Conservation (phyloP, 208 protist species). For the Zelonia costaricensis region DNA sequence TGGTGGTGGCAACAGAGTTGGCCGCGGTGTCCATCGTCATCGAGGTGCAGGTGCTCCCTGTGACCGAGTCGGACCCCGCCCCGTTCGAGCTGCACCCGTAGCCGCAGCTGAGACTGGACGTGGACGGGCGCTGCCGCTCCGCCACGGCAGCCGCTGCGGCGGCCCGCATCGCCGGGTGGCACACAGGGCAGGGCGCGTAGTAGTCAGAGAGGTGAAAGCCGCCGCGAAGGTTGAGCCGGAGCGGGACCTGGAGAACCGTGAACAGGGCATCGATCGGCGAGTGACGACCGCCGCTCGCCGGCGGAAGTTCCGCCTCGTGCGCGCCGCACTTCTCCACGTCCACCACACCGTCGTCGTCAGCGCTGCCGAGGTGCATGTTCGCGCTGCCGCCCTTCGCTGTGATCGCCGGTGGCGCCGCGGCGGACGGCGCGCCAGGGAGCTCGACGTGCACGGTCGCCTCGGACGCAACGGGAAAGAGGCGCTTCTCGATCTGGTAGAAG, state of each 20-base stretch:
- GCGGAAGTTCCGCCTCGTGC: not conserved
- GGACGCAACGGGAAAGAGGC: slow-evolving; percentile 10
- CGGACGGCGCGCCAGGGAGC: too few relatives aligned
- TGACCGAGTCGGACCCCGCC: too few relatives aligned
- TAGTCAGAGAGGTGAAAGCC: slow-evolving; percentile 37
- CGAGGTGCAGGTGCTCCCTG: too few relatives aligned
- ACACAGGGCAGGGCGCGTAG: slow-evolving; percentile 29
- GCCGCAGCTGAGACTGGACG: not conserved
- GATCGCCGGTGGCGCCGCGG: too few relatives aligned
- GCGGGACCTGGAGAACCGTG: slow-evolving; percentile 21
- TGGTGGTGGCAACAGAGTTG: too few relatives aligned
- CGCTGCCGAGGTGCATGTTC: not conserved
- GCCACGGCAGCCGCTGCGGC: not conserved
- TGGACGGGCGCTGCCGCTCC: not conserved
- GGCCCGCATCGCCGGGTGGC: slow-evolving; percentile 24
- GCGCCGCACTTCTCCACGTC: not conserved
- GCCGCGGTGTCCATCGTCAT: too few relatives aligned
- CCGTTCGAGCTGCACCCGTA: slow-evolving; percentile 13
- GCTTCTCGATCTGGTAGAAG: slow-evolving; percentile 31
- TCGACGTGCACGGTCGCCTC: too few relatives aligned
- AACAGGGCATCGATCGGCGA: slow-evolving; percentile 17
- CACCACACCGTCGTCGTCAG: not conserved
- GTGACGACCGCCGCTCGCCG: not conserved
- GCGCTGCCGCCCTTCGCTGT: too few relatives aligned
- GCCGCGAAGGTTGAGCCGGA: slow-evolving; percentile 22